Evolutionary conservation across 2,329 filamentous ascomycete species (phyloP), one percentile per base, ranked within the genome.

Genomic region (Metarhizium album): DNA sequence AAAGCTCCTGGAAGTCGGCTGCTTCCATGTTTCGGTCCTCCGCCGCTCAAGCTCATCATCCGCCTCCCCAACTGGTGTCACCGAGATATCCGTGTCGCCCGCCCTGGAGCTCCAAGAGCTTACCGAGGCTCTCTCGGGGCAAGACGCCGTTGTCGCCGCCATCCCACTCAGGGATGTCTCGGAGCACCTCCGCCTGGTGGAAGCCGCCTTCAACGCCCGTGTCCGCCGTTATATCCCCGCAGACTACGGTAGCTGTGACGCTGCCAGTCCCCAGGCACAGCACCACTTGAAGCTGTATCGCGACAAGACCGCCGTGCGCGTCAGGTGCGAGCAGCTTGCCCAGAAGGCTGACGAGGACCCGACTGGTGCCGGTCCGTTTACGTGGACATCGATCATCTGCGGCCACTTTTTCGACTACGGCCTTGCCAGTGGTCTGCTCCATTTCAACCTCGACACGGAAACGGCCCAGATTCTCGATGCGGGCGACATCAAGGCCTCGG

Each of bases 161-260:
- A 61, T 69, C 37, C 64, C 63, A 1, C 57, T 68, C 33, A 55
- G 69, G n/a, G 68, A 76, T 8, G 67, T 82, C 40, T 67, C 69
- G 29, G 60, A 64, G 50, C 66, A 68, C 47, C 53, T 69, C 5
- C 64, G 76, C 7, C 68, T 84, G 50, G 74, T 80, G 43, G 74
- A 83, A 47, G 82, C 80, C 0, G 74, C 80, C 23, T 71, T 77
- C 40, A 70, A 70, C 5, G 80, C 79, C 4, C 79, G 80, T 22
- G 79, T 85, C 2, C 72, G 78, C 55, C 73, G 79, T 24, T 82
- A 82, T 66, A 70, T 85, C 40, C 80, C 81, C 2, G 76, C 76
- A 14, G 81, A 85, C 56, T 85, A 75, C 53, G 70, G 70, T 33
- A 60, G 62, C 54, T 68, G 65, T 47, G 66, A 69, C 52, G 64